Base-by-base conservation (phyloP, 2,329 filamentous ascomycete species). In the Sporothrix luriei region DNA sequence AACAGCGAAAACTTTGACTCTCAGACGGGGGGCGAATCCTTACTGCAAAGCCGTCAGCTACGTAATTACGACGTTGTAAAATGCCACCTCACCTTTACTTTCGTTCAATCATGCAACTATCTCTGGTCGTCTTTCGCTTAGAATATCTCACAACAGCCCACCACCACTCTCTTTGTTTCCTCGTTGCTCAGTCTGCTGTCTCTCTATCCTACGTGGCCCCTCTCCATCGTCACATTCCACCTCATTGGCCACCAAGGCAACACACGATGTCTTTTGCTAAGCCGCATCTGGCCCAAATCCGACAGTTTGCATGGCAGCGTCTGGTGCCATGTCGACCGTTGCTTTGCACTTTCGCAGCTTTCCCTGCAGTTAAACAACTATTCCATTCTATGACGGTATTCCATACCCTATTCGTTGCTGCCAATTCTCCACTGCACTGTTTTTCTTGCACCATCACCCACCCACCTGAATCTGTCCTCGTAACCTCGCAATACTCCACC, bases 241-340 rank as follows among this genome's bases (percentile, higher is more conserved):
- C 38, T 24, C 24, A 62, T 46, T 62, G 57, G 57, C 57, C 21
- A 62, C 21, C 38, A 1, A 52, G 14, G 29, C 10, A 64, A 21
- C 43, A 65, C 61, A 65, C 43, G 38, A 16, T n/a, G 48, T 51
- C 29, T 52, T 33, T 62, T 21, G 68, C 62, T 67, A 66, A 43
- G 21, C 68, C 62, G 14, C 21, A 70, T 52, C 24, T 33, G 52
- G 68, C 51, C 43, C 13, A 71, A 68, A 61, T 29, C 69, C 69
- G 69, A 71, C 52, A 54, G 10, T 59, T 29, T 66, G 66, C 69
- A 71, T 55, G 4, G 43, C 43, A 38, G 66, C 51, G 49, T 46
- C 66, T 66, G 66, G 61, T 14, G 40, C 66, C 69, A 48, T 68
- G 69, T 52, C 61, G 9, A 21, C n/a, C 10, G 40, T 40, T 64